Evolutionary conservation across 495 filamentous ascomycete species (phyloP).

Genomic region (Podospora pseudocomata): DNA sequence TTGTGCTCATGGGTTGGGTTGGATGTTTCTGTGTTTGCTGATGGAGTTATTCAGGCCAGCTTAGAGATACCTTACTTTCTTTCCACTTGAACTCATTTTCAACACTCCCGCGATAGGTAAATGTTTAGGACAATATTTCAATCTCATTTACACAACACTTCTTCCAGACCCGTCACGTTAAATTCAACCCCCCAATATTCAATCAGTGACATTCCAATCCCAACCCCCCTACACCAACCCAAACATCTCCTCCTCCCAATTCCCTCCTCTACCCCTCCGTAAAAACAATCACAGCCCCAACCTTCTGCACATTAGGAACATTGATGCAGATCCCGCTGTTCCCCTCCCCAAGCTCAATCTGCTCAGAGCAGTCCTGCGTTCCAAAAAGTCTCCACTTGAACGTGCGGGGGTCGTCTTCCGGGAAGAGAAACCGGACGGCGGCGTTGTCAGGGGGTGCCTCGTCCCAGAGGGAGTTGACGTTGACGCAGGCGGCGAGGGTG

Average conservation of each 20-base stretch:
- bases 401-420: not conserved
- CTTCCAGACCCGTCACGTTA: no score
- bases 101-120: no score
- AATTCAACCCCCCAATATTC: no score
- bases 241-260: no score
- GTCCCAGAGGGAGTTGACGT: slow-evolving; percentile 8
- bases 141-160: no score
- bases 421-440: slow-evolving; percentile 1
- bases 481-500: slow-evolving; percentile 10
- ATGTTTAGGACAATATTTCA: no score
- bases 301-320: not conserved
- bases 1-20: not conserved
- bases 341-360: not conserved
- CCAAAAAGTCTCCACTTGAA: not conserved
- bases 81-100: no score
- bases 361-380: not conserved
- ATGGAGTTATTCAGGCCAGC: not conserved
- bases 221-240: not conserved
- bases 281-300: not conserved
- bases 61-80: not conserved
- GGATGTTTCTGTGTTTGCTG: not conserved
- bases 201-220: not conserved
- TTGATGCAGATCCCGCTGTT: not conserved
- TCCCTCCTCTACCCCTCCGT: not conserved
- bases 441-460: not conserved